These are phyloP conservation scores for Bassia scoparia DNA, from an alignment of 148 eudicot species.

Conservation along the genomic window DNA sequence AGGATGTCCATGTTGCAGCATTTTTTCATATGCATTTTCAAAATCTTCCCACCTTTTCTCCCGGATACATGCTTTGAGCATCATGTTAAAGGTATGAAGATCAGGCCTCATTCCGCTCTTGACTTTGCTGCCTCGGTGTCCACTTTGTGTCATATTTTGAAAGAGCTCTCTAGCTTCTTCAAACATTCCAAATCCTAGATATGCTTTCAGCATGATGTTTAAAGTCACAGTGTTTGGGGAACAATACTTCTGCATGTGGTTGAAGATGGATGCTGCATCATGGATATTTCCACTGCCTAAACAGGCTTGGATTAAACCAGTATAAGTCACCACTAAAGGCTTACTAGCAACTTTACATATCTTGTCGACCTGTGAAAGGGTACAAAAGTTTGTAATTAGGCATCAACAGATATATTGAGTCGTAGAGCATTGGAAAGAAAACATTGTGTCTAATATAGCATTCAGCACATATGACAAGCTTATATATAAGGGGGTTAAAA, in stretches of 20 bases:
- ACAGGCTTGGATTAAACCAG: slow-evolving; percentile 88
- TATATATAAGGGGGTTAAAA: too few species aligned
- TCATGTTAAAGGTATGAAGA: slow-evolving; percentile 59
- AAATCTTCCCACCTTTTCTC: slow-evolving; percentile 69
- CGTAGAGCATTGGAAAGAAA: too few species aligned
- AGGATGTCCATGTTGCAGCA: slow-evolving; percentile 62
- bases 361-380: slow-evolving; percentile 62
- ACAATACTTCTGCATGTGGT: slow-evolving; percentile 73
- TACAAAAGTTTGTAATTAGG: background rate
- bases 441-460: too few species aligned
- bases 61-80: slow-evolving; percentile 59
- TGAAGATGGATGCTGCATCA: slow-evolving; percentile 59
- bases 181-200: slow-evolving; percentile 56
- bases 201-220: slow-evolving; percentile 80
- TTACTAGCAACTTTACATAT: slow-evolving; percentile 81
- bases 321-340: slow-evolving; percentile 85
- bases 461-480: background rate
- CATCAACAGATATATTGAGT: too few species aligned
- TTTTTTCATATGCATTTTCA: slow-evolving; percentile 50
- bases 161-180: slow-evolving; percentile 67
- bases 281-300: slow-evolving; percentile 47
- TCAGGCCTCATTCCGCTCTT: slow-evolving; percentile 51
- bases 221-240: slow-evolving; percentile 77
- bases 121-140: slow-evolving; percentile 27
- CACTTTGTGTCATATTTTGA: slow-evolving; percentile 39